These are phyloP conservation scores for Saccharomycopsis synnaedendra DNA, from an alignment of 805 yeast genomes.

Conservation along the genomic window DNA sequence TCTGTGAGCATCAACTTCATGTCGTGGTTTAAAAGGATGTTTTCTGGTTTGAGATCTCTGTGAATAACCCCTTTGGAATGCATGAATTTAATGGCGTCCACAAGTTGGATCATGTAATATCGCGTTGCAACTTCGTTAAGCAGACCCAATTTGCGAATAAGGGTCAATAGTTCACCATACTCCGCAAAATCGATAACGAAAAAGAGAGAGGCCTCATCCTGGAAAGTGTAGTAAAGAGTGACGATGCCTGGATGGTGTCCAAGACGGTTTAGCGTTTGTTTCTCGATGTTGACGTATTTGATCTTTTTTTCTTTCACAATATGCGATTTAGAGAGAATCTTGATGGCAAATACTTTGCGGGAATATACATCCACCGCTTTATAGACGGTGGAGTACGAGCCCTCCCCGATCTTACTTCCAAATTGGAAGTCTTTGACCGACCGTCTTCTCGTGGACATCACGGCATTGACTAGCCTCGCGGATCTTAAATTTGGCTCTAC, in stretches of 20 bases:
- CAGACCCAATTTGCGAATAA: conserved; percentile 69
- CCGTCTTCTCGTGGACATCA: conserved; percentile 24
- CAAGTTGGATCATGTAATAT: conserved; percentile 74
- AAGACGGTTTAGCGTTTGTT: conserved; percentile 73
- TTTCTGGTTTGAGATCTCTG: conserved; percentile 92
- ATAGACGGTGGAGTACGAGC: conserved; percentile 89
- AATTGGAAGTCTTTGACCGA: conserved; percentile 71
- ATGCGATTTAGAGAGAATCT: conserved; percentile 83
- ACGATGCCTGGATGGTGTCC: conserved; percentile 95
- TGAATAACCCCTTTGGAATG: conserved; percentile 87
- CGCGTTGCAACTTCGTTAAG: conserved; percentile 63
- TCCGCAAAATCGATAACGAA: conserved; percentile 92
- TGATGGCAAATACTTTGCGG: conserved; percentile 74
- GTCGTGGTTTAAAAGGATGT: conserved; percentile 72
- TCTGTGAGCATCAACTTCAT: conserved; percentile 89
- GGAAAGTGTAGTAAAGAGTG: conserved; percentile 85
- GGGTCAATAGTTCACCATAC: conserved; percentile 82
- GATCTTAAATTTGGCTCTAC: too few species aligned
- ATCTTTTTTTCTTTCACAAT: conserved; percentile 90
- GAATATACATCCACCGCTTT: conserved; percentile 71
- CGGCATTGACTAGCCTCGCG: too few species aligned
- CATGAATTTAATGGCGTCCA: conserved; percentile 86
- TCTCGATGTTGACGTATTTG: conserved; percentile 92
- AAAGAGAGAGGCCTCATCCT: conserved; percentile 77
- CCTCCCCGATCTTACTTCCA: conserved; percentile 82